Evolutionary conservation across 176 grass and related monocot species (phyloP).

Genomic region (Oryza glumipatula): DNA sequence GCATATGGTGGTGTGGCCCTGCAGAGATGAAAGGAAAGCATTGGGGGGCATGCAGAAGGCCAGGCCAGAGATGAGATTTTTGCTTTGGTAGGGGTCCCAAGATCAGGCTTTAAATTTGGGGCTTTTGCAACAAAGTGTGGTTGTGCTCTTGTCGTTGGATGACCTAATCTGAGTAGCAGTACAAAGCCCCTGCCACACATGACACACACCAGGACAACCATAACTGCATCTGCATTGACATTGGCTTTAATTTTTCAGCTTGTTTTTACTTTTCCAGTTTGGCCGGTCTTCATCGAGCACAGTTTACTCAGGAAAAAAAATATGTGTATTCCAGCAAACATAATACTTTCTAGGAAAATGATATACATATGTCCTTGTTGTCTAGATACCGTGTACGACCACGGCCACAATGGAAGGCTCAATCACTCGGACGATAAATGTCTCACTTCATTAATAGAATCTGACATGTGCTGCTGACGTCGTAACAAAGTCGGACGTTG

Average conservation of each 20-base stretch:
- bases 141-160: constrained; percentile 16
- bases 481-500: too few relatives aligned
- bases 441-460: too few relatives aligned
- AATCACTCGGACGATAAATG: too few relatives aligned
- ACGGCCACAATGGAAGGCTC: too few relatives aligned
- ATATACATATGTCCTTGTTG: too few relatives aligned
- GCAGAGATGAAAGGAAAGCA: not conserved
- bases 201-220: not conserved
- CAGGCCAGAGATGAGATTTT: constrained; percentile 33
- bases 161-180: constrained; percentile 2
- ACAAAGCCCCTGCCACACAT: not conserved
- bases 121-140: constrained; percentile 55
- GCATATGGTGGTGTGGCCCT: constrained; percentile 1
- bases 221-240: constrained; percentile 27
- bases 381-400: too few relatives aligned
- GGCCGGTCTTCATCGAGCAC: not conserved
- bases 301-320: not conserved
- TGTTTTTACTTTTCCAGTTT: not conserved
- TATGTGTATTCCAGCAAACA: not conserved
- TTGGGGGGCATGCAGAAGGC: not conserved
- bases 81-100: constrained; percentile 46
- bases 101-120: constrained; percentile 36
- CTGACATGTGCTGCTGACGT: too few relatives aligned
- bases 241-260: constrained; percentile 1
- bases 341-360: too few relatives aligned